A percentile compares a stretch with the other conserved stretches of the same genome.
Evolutionary conservation across 306 rosid species (phyloP).

Genomic region (Arachis stenosperma): DNA sequence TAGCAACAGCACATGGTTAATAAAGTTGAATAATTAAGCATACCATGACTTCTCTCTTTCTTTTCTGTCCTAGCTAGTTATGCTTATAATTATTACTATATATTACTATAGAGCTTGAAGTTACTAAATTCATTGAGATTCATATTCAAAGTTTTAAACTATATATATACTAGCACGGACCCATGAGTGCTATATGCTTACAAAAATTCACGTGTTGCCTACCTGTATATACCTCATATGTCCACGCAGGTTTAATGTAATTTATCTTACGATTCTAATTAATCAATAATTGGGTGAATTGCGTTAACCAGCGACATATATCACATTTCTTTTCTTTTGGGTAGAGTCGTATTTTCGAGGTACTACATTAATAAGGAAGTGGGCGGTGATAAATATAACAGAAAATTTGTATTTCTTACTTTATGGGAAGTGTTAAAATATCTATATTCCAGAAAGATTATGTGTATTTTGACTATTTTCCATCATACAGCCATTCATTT

Average conservation of each 20-base stretch:
- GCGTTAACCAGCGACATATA: not conserved
- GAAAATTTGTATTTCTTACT: not conserved
- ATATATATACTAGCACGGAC: no score
- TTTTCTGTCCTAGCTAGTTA: not conserved
- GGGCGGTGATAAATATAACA: not conserved
- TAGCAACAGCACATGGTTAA: not conserved
- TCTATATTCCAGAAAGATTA: not conserved
- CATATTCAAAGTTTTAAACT: not conserved
- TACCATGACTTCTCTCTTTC: not conserved
- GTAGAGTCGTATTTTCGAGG: not conserved
- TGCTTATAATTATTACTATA: no score
- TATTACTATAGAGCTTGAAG: not conserved
- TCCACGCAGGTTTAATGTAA: not conserved
- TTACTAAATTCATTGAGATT: not conserved
- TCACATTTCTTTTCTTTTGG: not conserved
- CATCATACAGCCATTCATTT: not conserved
- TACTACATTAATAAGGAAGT: not conserved
- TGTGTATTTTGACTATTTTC: not conserved
- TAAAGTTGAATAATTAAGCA: not conserved
- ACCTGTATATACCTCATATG: not conserved
- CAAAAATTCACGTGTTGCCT: slow-evolving; percentile 1
- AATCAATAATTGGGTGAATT: not conserved
- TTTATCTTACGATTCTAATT: not conserved
- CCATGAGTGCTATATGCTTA: not conserved
- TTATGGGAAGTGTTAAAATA: not conserved